These are phyloP conservation scores for Megacollybia marginata DNA, from an alignment of 768 basidiomycete genomes.

Conservation along the genomic window DNA sequence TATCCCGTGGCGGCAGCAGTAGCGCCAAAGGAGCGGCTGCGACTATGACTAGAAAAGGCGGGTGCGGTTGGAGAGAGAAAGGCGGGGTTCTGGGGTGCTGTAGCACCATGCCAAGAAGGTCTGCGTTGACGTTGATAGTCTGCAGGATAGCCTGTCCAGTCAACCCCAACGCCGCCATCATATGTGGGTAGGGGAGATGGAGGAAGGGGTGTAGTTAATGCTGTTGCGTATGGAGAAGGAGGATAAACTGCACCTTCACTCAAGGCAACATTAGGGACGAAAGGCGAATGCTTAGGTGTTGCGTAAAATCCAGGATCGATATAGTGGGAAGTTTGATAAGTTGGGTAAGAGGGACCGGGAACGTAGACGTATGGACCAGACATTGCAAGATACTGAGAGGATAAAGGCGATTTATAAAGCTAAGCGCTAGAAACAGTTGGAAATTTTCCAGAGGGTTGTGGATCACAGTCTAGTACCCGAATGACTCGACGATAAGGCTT, in stretches of 20 bases:
- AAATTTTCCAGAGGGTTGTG: too few relatives aligned
- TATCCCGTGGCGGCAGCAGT: constrained; percentile 1
- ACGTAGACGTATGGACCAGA: constrained; percentile 36
- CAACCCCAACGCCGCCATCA: constrained; percentile 13
- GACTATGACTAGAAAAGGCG: background rate
- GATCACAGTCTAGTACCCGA: too few relatives aligned
- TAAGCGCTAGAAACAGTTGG: background rate
- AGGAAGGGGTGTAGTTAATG: constrained; percentile 15
- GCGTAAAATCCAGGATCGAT: constrained; percentile 18
- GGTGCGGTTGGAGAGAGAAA: constrained; percentile 12
- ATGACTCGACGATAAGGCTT: too few relatives aligned
- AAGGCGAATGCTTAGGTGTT: constrained; percentile 32
- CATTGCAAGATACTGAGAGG: constrained; percentile 17
- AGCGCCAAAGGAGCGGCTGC: constrained; percentile 23
- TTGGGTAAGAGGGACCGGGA: constrained; percentile 23
- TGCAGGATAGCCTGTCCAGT: constrained; percentile 16
- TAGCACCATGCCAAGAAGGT: constrained; percentile 35
- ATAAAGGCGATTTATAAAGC: background rate
- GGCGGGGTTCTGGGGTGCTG: constrained; percentile 13
- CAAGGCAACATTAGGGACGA: constrained; percentile 31
- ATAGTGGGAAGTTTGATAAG: constrained; percentile 22
- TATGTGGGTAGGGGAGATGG: constrained; percentile 9
- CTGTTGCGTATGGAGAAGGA: background rate
- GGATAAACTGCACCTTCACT: constrained; percentile 6
- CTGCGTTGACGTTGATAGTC: constrained; percentile 22